These are phyloP conservation scores for Yamadazyma taylorii DNA, from an alignment of 1,139 yeast species.

Conservation along the genomic window DNA sequence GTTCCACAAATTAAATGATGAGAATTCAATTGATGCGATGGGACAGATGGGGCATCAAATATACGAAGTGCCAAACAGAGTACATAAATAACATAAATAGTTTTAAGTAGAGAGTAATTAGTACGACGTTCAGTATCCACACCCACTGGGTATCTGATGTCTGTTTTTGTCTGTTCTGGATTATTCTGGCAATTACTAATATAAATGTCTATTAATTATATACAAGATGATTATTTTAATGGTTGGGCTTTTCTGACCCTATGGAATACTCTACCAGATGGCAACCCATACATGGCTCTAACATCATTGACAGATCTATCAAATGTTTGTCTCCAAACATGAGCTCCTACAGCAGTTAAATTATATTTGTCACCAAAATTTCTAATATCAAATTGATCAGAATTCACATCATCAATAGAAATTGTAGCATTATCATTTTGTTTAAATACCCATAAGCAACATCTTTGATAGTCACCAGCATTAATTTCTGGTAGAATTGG, in stretches of 20 bases:
- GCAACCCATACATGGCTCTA: conserved; percentile 71
- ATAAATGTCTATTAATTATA: conserved; percentile 1
- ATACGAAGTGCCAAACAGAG: too few species aligned
- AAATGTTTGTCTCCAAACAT: conserved; percentile 84
- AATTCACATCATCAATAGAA: conserved; percentile 14
- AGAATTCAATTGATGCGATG: too few species aligned
- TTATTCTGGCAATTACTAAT: too few species aligned
- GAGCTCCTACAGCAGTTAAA: conserved; percentile 83
- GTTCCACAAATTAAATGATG: too few species aligned
- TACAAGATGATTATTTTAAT: conserved; percentile 8
- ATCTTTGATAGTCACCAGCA: conserved; percentile 70
- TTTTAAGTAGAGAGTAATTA: too few species aligned
- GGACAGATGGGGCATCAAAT: too few species aligned
- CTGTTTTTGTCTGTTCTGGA: too few species aligned
- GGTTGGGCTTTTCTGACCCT: conserved; percentile 44
- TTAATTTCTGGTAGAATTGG: conserved; percentile 94
- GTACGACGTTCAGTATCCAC: too few species aligned
- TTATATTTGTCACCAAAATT: conserved; percentile 54
- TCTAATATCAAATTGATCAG: conserved; percentile 70
- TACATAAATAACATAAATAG: too few species aligned
- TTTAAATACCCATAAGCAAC: conserved; percentile 87
- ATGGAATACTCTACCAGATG: conserved; percentile 71
- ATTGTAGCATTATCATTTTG: conserved; percentile 41
- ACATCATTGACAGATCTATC: conserved; percentile 73
- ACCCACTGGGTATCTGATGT: too few species aligned